phyloP scores from a whole-genome alignment of 306 rosid genomes.

The Rubus idaeus region DNA sequence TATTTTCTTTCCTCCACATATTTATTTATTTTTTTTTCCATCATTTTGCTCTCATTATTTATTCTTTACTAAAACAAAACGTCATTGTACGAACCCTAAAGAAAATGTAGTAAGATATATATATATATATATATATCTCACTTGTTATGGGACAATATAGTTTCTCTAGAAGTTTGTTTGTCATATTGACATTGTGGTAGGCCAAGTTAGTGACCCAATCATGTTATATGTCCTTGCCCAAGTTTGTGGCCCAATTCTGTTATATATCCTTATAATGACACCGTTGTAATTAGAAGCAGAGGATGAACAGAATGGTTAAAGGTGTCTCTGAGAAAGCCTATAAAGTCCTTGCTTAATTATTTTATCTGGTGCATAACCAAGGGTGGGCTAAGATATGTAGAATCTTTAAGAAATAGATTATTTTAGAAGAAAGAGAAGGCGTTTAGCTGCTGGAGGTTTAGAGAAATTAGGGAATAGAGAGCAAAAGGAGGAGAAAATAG shows the following conservation, averaged over 20 bases:
- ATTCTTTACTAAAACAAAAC: not conserved
- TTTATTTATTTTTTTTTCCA: too few relatives aligned
- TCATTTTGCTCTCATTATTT: not conserved
- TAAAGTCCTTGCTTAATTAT: not conserved
- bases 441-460: too few relatives aligned
- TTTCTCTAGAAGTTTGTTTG: not conserved
- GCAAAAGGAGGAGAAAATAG: too few relatives aligned
- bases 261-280: not conserved
- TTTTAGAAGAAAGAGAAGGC: too few relatives aligned
- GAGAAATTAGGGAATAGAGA: too few relatives aligned
- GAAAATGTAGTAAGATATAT: not conserved
- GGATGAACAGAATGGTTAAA: not conserved
- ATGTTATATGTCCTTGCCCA: not conserved
- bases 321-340: not conserved
- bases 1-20: not conserved
- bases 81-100: not conserved
- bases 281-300: not conserved
- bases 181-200: not conserved
- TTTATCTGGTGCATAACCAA: not conserved
- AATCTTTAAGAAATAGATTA: too few relatives aligned
- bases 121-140: not conserved
- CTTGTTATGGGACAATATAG: not conserved
- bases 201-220: not conserved
- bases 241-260: not conserved
- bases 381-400: too few relatives aligned